Evolutionary conservation across 2,329 filamentous ascomycete species (phyloP).

Genomic region (Colletotrichum sp.): DNA sequence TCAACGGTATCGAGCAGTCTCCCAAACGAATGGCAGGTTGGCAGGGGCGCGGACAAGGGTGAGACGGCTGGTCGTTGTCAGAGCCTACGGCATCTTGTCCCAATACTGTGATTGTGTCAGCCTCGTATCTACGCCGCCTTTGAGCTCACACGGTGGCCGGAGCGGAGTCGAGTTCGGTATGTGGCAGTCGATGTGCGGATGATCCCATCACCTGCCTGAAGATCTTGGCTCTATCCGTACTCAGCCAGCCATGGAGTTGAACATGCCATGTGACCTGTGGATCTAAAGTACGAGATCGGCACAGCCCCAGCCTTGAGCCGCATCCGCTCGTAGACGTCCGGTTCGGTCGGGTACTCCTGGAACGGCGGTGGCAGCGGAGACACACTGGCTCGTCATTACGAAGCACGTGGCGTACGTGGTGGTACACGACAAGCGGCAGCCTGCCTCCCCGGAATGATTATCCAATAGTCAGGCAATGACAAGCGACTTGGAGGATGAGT

Average conservation of each 20-base stretch:
- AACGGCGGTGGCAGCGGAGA: not conserved
- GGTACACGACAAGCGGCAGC: not conserved
- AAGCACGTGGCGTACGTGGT: conserved; percentile 1
- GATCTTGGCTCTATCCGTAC: not conserved
- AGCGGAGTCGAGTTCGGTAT: not conserved
- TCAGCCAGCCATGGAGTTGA: not conserved
- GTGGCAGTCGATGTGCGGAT: not conserved
- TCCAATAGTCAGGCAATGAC: not conserved
- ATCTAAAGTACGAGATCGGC: not conserved
- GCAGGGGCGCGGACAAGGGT: not conserved
- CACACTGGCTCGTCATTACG: not conserved
- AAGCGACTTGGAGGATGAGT: not conserved
- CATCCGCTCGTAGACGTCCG: not conserved
- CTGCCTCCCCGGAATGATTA: not conserved
- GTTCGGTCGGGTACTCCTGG: not conserved
- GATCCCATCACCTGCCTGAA: not conserved
- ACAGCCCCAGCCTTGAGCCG: not conserved
- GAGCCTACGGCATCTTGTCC: not conserved
- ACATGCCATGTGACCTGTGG: not conserved
- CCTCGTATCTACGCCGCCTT: not conserved
- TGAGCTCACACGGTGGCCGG: not conserved
- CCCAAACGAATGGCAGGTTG: not conserved
- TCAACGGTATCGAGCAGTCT: not conserved
- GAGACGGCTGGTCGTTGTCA: not conserved
- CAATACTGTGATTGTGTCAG: not conserved